Base-by-base conservation (phyloP, 768 basidiomycete genomes). In the Lactifluus pinguis region DNA sequence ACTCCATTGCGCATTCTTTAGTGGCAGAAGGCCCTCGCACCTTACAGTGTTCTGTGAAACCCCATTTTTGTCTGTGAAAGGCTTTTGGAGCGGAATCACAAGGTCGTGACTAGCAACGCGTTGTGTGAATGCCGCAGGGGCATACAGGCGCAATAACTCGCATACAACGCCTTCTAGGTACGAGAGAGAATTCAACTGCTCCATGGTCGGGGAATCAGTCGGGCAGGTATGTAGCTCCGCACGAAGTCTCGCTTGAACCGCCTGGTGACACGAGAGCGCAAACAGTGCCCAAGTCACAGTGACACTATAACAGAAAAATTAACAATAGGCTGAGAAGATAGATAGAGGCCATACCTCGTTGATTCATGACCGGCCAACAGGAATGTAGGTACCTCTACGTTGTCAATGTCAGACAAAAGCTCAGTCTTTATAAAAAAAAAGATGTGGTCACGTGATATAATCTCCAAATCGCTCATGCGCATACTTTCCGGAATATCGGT, bases 241-340 rank as follows among this genome's bases (percentile, higher is more conserved):
- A 9, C 76, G 68, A 7, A 77, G 69, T 52, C 65, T 64, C 32
- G 66, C 62, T 61, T 77, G 76, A 6, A 70, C 56, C 0, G 70
- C 69, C 0, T 69, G 71, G 47, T 72, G 58, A 25, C 67, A 60
- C 6, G 69, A 61, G 6, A 77, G 68, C 6, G 67, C 62, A 51
- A 72, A 73, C 7, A 76, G 61, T 6, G 71, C 68, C 75, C 75
- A 76, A 5, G 73, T 66, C 0, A 74, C 55, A 3, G 73, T 70
- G 2, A 74, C 54, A 29, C 66, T 66, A 29, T 4, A 41, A n/a
- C 13, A 47, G 6, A 15, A 15, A 19, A n/a, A 15, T 47, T 14
- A n/a, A 25, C 4, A 6, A 17, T 0, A 34, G 25, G 7, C 15
- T 13, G 11, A 14, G 19, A 14, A 14, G n/a, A 29, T 3, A 11